phyloP scores from a whole-genome alignment of 108 stramenopile species.

The Nitzschia inconspicua region DNA sequence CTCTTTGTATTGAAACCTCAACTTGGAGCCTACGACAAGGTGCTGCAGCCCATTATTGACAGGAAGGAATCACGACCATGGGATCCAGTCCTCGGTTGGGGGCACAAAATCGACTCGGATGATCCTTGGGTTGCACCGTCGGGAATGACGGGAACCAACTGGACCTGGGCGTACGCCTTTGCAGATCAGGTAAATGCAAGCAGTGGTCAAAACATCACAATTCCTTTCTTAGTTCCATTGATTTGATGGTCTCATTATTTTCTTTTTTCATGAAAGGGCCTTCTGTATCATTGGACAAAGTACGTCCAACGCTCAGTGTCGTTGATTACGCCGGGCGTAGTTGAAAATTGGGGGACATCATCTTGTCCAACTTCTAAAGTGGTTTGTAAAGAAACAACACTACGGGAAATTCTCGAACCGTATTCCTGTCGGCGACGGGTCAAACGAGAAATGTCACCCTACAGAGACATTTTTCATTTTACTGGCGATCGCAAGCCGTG shows the following conservation, averaged over 20 bases:
- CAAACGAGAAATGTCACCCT: conserved; percentile 19
- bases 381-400: background rate
- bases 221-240: no score
- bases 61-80: conserved; percentile 24
- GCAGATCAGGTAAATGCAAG: conserved; percentile 46
- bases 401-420: background rate
- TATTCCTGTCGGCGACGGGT: no score
- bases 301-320: conserved; percentile 23
- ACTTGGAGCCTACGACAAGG: conserved; percentile 19
- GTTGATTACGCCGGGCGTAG: conserved; percentile 1
- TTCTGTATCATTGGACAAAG: conserved; percentile 35
- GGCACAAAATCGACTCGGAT: conserved; percentile 20
- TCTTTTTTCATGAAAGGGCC: no score
- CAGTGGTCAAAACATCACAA: no score
- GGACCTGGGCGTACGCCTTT: conserved; percentile 28
- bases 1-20: conserved; percentile 54
- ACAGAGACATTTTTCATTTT: conserved; percentile 41
- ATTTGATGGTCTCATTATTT: no score
- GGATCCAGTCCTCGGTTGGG: conserved; percentile 22
- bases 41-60: conserved; percentile 25
- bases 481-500: conserved; percentile 47
- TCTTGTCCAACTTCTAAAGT: background rate
- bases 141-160: conserved; percentile 6
- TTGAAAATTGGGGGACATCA: conserved; percentile 13
- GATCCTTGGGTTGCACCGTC: conserved; percentile 9